A percentile compares a stretch with the other conserved stretches of the same genome.
phyloP scores from a whole-genome alignment of 2,329 filamentous ascomycete species.

The Diaporthe sp. region DNA sequence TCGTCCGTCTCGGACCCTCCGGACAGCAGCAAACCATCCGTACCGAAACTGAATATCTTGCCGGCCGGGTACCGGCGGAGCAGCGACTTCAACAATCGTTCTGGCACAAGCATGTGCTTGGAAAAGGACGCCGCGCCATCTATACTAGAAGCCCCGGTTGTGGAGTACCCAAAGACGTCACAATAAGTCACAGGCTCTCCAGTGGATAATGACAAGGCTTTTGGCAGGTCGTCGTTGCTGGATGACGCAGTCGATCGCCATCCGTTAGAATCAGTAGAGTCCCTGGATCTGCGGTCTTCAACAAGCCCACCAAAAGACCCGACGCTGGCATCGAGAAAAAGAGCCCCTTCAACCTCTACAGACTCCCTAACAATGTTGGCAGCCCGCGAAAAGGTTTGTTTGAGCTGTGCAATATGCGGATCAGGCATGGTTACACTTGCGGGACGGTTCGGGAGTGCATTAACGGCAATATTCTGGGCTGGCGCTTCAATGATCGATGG shows the following conservation, averaged over 20 bases:
- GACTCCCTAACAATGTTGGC: conserved; percentile 59
- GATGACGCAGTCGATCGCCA: conserved; percentile 28
- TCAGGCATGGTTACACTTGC: conserved; percentile 5
- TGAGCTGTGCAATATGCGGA: conserved; percentile 9
- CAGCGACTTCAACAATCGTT: conserved; percentile 57
- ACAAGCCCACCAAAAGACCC: conserved; percentile 49
- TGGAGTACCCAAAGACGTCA: conserved; percentile 57
- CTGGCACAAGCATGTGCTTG: conserved; percentile 49
- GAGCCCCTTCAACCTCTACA: conserved; percentile 57
- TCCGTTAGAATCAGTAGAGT: conserved; percentile 43
- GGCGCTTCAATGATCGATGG: background rate
- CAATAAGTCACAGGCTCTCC: conserved; percentile 43
- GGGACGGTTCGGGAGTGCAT: background rate
- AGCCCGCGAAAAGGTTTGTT: conserved; percentile 55
- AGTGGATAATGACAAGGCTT: background rate
- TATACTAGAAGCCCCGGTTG: conserved; percentile 51
- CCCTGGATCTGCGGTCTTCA: conserved; percentile 37
- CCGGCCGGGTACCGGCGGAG: conserved; percentile 61
- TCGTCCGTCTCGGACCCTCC: conserved; percentile 21
- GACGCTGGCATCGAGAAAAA: conserved; percentile 54
- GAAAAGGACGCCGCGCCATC: conserved; percentile 45
- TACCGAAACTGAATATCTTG: conserved; percentile 60
- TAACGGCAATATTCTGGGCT: background rate
- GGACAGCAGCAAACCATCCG: conserved; percentile 12
- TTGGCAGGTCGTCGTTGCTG: conserved; percentile 27